Evolutionary conservation across 768 basidiomycete species (phyloP).

Genomic region (Phaeolepiota aurea): DNA sequence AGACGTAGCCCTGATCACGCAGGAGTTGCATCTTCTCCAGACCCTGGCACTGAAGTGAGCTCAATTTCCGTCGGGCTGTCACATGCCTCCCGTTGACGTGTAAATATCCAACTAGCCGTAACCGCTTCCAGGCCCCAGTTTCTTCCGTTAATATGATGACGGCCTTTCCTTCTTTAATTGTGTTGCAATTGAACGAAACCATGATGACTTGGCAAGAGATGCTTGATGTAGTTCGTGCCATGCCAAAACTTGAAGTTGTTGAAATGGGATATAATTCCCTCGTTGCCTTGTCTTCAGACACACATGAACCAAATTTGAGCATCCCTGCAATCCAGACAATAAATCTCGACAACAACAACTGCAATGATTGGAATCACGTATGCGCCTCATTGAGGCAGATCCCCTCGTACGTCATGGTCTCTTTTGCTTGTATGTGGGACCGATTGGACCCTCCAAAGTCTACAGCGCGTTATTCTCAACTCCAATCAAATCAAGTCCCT

Average conservation of each 20-base stretch:
- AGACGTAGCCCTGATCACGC: conserved; percentile 50
- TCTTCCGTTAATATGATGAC: conserved; percentile 18
- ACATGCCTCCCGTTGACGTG: conserved; percentile 8
- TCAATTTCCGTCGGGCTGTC: conserved; percentile 7
- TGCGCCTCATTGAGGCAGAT: conserved; percentile 35
- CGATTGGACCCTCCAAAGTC: conserved; percentile 28
- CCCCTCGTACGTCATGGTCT: conserved; percentile 29
- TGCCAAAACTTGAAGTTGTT: conserved; percentile 46
- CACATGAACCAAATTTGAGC: conserved; percentile 7
- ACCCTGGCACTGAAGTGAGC: conserved; percentile 74
- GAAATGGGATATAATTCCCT: conserved; percentile 72
- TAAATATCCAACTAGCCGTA: conserved; percentile 39
- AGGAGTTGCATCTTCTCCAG: conserved; percentile 53
- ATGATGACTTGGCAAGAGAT: conserved; percentile 68
- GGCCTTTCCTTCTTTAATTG: conserved; percentile 45
- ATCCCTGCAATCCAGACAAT: conserved; percentile 34
- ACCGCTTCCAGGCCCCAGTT: conserved; percentile 45
- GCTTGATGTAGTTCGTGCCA: conserved; percentile 33
- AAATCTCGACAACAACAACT: conserved; percentile 66
- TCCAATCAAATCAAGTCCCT: conserved; percentile 50
- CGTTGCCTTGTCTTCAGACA: conserved; percentile 19
- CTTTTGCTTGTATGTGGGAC: not conserved
- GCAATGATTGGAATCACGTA: conserved; percentile 47
- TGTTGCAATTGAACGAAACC: conserved; percentile 71
- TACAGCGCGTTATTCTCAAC: conserved; percentile 59